A percentile compares a stretch with the other conserved stretches of the same genome.
These are phyloP conservation scores for Abrus precatorius DNA, from an alignment of 306 rosid species.

Conservation along the genomic window DNA sequence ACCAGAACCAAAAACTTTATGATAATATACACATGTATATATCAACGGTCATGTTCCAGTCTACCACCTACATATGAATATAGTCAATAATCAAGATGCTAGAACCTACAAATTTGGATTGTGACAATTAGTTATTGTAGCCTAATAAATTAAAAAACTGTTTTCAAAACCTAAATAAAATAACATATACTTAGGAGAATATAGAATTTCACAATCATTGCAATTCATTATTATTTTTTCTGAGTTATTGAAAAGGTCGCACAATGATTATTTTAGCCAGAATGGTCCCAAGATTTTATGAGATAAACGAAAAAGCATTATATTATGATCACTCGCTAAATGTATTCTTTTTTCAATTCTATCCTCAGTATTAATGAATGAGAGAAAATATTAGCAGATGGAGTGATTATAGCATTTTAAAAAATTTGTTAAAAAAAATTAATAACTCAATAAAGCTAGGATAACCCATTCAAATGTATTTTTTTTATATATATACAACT, in stretches of 20 bases:
- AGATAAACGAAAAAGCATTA: neutral
- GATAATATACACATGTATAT: neutral
- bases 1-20: conserved; percentile 29
- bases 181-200: neutral
- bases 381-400: neutral
- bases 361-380: neutral
- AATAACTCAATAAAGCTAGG: neutral
- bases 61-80: conserved; percentile 29
- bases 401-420: neutral
- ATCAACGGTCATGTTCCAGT: conserved; percentile 39
- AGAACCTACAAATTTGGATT: conserved; percentile 39
- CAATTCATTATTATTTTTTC: conserved; percentile 27
- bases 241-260: conserved; percentile 37
- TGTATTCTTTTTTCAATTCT: neutral
- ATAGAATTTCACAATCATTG: conserved; percentile 29
- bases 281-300: conserved; percentile 36
- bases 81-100: conserved; percentile 34
- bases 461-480: neutral
- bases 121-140: conserved; percentile 34
- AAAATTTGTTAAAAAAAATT: neutral
- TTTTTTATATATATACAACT: neutral
- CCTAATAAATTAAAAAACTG: neutral
- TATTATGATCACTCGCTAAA: neutral
- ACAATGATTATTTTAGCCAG: neutral
- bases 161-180: conserved; percentile 9